Evolutionary conservation across 2,329 filamentous ascomycete species (phyloP).

Genomic region (Eutypella sp.): DNA sequence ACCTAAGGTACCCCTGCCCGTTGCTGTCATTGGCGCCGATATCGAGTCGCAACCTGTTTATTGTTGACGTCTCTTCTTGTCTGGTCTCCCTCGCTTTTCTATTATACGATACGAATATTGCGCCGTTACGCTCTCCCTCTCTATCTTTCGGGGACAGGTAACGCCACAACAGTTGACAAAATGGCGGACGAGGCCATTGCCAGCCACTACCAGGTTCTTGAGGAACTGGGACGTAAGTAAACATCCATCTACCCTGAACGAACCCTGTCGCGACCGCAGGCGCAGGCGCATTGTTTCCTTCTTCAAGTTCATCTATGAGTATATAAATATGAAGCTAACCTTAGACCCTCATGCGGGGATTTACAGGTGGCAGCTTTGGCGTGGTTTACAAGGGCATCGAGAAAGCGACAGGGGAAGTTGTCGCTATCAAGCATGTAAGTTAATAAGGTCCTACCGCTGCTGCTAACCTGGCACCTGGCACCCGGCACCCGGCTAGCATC

Average conservation of each 20-base stretch:
- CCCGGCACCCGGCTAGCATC: too few species aligned
- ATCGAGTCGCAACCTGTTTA: constrained; percentile 6
- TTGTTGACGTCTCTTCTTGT: constrained; percentile 7
- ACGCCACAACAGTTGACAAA: constrained; percentile 18
- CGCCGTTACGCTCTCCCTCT: background rate
- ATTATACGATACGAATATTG: too few species aligned
- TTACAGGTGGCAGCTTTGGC: constrained; percentile 87
- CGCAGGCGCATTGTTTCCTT: too few species aligned
- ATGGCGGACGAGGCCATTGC: constrained; percentile 67
- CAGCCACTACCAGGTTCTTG: constrained; percentile 86
- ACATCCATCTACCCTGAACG: too few species aligned
- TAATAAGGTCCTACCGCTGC: too few species aligned
- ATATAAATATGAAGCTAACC: too few species aligned
- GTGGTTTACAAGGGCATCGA: constrained; percentile 97
- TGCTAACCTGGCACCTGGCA: too few species aligned
- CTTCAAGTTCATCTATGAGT: too few species aligned
- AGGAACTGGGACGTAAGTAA: constrained; percentile 86
- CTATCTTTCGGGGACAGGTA: background rate
- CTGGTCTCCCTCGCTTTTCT: constrained; percentile 2
- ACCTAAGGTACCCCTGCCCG: too few species aligned
- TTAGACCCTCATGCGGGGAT: too few species aligned
- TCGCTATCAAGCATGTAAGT: constrained; percentile 92
- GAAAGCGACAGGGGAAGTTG: constrained; percentile 81
- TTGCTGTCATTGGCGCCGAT: constrained; percentile 8
- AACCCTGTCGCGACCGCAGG: too few species aligned